Conservation (phyloP, 2,329 filamentous ascomycete genomes). For the Diplodia intermedia region DNA sequence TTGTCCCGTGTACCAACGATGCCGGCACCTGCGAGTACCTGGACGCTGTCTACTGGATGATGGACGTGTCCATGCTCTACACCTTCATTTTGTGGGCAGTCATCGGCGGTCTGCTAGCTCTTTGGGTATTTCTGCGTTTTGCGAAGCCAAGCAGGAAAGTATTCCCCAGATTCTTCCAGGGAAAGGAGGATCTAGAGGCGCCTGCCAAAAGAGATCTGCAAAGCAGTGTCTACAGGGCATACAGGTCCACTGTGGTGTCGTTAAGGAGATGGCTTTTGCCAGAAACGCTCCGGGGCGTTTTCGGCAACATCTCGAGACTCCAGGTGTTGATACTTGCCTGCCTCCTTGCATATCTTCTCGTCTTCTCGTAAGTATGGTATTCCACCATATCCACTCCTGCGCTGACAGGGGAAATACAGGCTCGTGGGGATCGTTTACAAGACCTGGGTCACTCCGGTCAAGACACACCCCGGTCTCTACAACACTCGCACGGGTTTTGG, state of each 20-base stretch:
- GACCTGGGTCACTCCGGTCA: conserved; percentile 73
- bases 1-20: conserved; percentile 65
- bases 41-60: conserved; percentile 61
- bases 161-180: conserved; percentile 22
- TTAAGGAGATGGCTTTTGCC: conserved; percentile 65
- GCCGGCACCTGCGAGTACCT: conserved; percentile 65
- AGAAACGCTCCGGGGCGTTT: conserved; percentile 63
- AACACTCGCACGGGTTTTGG: conserved; percentile 72
- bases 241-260: conserved; percentile 50
- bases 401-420: conserved; percentile 35
- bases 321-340: conserved; percentile 68
- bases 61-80: conserved; percentile 63
- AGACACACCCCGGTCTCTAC: conserved; percentile 58
- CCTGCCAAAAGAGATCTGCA: conserved; percentile 35
- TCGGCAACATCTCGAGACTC: conserved; percentile 71
- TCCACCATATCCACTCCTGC: not conserved
- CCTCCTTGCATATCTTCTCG: conserved; percentile 66
- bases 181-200: conserved; percentile 37
- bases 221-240: conserved; percentile 40
- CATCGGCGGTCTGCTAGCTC: conserved; percentile 56
- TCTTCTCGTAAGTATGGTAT: conserved; percentile 62
- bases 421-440: conserved; percentile 72
- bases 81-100: conserved; percentile 64
- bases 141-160: conserved; percentile 39
- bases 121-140: conserved; percentile 51